Base-by-base conservation (phyloP, 306 rosid species). In the Citrullus colocynthis region DNA sequence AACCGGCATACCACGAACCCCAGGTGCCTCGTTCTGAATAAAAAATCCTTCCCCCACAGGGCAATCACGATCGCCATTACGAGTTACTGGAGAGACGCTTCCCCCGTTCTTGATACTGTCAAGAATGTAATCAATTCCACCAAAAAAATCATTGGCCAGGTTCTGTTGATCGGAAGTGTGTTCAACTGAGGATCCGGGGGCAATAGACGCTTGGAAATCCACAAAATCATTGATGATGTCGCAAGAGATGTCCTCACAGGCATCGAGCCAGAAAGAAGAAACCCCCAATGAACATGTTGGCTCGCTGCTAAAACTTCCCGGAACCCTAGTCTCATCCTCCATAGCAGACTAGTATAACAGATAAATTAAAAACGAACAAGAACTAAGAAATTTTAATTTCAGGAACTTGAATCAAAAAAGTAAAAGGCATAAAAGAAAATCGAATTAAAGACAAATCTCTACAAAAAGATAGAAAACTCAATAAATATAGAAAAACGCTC, bases 181-280 rank as follows among this genome's bases (percentile, higher is more conserved):
- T 42, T 81, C 89, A 7, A 54, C 87, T 62, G 45, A 64, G 44
- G 78, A 85, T 6, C 80, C 88, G 3, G 91, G 77, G 18, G 71
- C 81, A 16, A 81, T 28, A 30, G 87, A 78, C 10, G 86, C 85
- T 6, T 82, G 86, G 55, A 91, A 90, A 82, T 89, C 96, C 3
- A 84, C 87, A 11, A 80, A 80, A n/a, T 84, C 89, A 16, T 81
- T 81, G 56, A 88, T 88, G 63, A 91, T 82, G 80, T 93, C 98
- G 56, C 97, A 93, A 7, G 98, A 64, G 20, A 93, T 88, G 77
- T 92, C 97, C 79, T 90, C 99, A 48, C 90, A 90, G 7, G 99
- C 99, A 78, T 95, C 99, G 3, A 95, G 81, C 99, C 99, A 95
- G 85, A 92, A 95, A 32, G 97, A 91, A 4, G 96, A 78, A 78